Conservation (phyloP, 108 stramenopile genomes). For the Nitzschia sp. region DNA sequence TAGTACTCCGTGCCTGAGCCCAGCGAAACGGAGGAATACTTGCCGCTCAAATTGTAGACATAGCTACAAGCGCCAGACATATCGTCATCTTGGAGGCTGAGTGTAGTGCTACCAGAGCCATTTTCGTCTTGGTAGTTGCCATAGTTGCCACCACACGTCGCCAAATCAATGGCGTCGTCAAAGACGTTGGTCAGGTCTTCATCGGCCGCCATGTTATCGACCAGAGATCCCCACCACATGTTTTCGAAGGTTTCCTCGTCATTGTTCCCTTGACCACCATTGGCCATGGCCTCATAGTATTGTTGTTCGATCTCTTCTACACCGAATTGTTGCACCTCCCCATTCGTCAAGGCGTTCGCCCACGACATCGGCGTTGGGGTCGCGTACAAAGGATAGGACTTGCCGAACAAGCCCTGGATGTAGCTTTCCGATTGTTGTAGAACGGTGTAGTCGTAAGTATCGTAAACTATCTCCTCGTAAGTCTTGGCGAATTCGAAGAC, state of each 20-base stretch:
- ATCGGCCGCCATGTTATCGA: not conserved
- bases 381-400: not conserved
- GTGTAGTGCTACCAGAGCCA: not conserved
- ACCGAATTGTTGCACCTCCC: not conserved
- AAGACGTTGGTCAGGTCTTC: not conserved
- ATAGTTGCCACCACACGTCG: not conserved
- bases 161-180: not conserved
- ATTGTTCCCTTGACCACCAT: too few relatives aligned
- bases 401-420: not conserved
- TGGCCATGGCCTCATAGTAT: not conserved
- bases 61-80: too few relatives aligned
- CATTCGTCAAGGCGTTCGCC: not conserved
- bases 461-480: not conserved
- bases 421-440: not conserved
- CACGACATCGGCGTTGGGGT: not conserved
- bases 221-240: not conserved
- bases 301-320: not conserved
- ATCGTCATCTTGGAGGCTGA: too few relatives aligned
- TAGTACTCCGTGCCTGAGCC: too few relatives aligned
- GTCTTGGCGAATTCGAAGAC: not conserved
- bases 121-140: not conserved
- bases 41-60: too few relatives aligned
- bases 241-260: not conserved
- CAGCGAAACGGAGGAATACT: too few relatives aligned
- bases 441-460: not conserved